A percentile compares a stretch with the other conserved stretches of the same genome.
phyloP scores from a whole-genome alignment of 2,329 filamentous ascomycete species.

The Cylindrodendrum hubeiense region DNA sequence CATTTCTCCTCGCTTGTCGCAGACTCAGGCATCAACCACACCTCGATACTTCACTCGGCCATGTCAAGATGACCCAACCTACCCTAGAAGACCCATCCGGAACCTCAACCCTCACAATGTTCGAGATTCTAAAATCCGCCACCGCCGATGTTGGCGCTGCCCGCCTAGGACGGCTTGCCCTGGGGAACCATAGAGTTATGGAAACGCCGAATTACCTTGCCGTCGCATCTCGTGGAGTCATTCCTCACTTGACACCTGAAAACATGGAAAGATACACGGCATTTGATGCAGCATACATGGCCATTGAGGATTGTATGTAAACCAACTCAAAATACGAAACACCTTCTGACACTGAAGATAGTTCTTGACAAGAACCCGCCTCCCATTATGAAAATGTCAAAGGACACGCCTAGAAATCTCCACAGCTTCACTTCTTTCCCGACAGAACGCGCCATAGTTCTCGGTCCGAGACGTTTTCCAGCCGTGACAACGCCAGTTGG shows the following conservation, averaged over 20 bases:
- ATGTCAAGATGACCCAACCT: slow-evolving; percentile 48
- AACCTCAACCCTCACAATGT: slow-evolving; percentile 48
- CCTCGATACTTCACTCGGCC: slow-evolving; percentile 8
- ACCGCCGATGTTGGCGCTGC: slow-evolving; percentile 59
- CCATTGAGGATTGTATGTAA: slow-evolving; percentile 90
- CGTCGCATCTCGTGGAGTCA: slow-evolving; percentile 82
- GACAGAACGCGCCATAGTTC: slow-evolving; percentile 72
- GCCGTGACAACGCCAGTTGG: slow-evolving; percentile 78
- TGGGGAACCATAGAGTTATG: slow-evolving; percentile 74
- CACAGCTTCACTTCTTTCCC: slow-evolving; percentile 83
- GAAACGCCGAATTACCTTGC: slow-evolving; percentile 87
- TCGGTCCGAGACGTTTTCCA: slow-evolving; percentile 83
- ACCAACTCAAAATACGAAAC: background rate
- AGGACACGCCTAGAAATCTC: slow-evolving; percentile 66
- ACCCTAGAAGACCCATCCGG: slow-evolving; percentile 32
- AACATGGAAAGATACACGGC: slow-evolving; percentile 75
- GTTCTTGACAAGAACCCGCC: slow-evolving; percentile 68
- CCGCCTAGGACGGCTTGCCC: slow-evolving; percentile 75
- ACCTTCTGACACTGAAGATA: slow-evolving; percentile 43
- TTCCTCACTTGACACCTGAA: slow-evolving; percentile 93
- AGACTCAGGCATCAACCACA: background rate
- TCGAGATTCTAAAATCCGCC: slow-evolving; percentile 61
- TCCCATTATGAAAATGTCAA: slow-evolving; percentile 60
- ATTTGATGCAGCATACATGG: slow-evolving; percentile 80
- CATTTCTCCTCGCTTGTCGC: background rate